Conservation (phyloP, 2,329 filamentous ascomycete species). For the Keithomyces neogunnii region DNA sequence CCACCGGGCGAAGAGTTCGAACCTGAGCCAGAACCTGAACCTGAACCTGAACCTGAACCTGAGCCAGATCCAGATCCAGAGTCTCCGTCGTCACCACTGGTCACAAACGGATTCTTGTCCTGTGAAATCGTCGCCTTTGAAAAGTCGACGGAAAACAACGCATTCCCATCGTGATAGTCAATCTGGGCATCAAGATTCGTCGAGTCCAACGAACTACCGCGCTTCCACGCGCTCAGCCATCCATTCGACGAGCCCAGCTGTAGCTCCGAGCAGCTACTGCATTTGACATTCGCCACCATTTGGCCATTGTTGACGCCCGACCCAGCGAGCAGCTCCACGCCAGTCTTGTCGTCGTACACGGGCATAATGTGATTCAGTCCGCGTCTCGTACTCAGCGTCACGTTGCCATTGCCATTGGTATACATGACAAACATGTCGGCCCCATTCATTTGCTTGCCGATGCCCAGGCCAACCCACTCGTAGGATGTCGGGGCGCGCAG, state of each 20-base stretch:
- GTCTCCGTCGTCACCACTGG: slow-evolving; percentile 3
- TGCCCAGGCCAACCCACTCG: slow-evolving; percentile 51
- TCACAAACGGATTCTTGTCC: slow-evolving; percentile 45
- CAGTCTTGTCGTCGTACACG: slow-evolving; percentile 29
- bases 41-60: not conserved
- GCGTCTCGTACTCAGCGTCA: slow-evolving; percentile 51
- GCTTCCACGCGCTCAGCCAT: slow-evolving; percentile 50
- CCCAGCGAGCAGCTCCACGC: slow-evolving; percentile 47
- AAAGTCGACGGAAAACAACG: slow-evolving; percentile 39
- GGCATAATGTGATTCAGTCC: slow-evolving; percentile 42
- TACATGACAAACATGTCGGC: slow-evolving; percentile 58
- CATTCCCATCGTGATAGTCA: slow-evolving; percentile 35
- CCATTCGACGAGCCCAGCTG: slow-evolving; percentile 28
- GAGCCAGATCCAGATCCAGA: not conserved
- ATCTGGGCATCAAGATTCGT: slow-evolving; percentile 31
- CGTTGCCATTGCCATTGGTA: slow-evolving; percentile 46
- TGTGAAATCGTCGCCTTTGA: slow-evolving; percentile 33
- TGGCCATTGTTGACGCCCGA: slow-evolving; percentile 43
- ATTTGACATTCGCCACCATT: slow-evolving; percentile 53
- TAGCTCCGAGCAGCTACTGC: slow-evolving; percentile 43
- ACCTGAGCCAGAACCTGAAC: slow-evolving; percentile 7
- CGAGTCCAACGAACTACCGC: slow-evolving; percentile 35
- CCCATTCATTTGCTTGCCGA: slow-evolving; percentile 44
- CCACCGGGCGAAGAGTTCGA: not conserved
- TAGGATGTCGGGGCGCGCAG: slow-evolving; percentile 45